These are phyloP conservation scores for Aspergillus hiratsukae DNA, from an alignment of 2,329 filamentous ascomycete species.

Conservation along the genomic window DNA sequence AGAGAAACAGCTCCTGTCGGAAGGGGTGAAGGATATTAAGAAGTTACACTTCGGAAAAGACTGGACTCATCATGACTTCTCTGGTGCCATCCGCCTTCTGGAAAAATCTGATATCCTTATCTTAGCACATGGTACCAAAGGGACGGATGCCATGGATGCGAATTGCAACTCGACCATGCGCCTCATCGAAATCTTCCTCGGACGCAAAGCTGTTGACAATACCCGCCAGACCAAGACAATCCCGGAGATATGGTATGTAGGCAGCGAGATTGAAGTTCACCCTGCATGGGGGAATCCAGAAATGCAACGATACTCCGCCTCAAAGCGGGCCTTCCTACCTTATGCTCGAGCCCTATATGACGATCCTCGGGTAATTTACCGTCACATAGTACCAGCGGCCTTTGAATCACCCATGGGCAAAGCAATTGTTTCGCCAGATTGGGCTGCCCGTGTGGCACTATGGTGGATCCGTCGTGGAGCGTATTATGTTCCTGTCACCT, in stretches of 20 bases:
- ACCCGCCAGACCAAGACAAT: too few species aligned
- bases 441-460: slow-evolving; percentile 10
- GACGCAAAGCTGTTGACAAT: too few species aligned
- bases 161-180: slow-evolving; percentile 10
- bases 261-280: slow-evolving; percentile 1
- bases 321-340: slow-evolving; percentile 12
- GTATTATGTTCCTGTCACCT: slow-evolving; percentile 14
- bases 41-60: slow-evolving; percentile 5
- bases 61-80: slow-evolving; percentile 11
- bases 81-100: too few species aligned
- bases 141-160: slow-evolving; percentile 5
- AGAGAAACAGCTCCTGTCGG: slow-evolving; percentile 2
- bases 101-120: slow-evolving; percentile 7
- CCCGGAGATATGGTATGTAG: too few species aligned
- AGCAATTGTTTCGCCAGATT: slow-evolving; percentile 8
- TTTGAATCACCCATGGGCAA: background rate
- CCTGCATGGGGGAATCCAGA: slow-evolving; percentile 4
- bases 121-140: slow-evolving; percentile 11
- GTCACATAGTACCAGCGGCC: slow-evolving; percentile 13
- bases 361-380: slow-evolving; percentile 9
- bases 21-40: slow-evolving; percentile 9
- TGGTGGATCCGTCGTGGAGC: slow-evolving; percentile 18
- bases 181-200: background rate
- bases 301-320: slow-evolving; percentile 6
- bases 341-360: slow-evolving; percentile 15